phyloP scores from a whole-genome alignment of 176 grass and related monocot genomes.

The Avena atlantica region DNA sequence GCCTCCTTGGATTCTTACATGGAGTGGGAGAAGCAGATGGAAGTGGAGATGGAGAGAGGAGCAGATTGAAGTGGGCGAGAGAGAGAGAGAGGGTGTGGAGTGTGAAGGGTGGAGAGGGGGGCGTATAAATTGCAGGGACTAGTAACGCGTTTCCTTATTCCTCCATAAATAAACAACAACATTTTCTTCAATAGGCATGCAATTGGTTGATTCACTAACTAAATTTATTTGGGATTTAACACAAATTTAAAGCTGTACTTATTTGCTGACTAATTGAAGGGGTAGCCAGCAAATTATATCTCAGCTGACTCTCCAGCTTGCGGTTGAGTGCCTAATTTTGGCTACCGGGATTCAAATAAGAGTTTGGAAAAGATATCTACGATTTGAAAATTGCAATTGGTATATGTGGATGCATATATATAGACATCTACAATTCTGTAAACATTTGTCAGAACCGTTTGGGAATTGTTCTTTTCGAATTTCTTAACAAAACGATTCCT shows the following conservation, averaged over 20 bases:
- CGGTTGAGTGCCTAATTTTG: too few relatives aligned
- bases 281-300: neutral
- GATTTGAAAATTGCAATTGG: too few relatives aligned
- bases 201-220: neutral
- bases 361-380: too few relatives aligned
- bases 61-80: neutral
- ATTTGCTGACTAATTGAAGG: neutral
- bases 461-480: too few relatives aligned
- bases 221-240: neutral
- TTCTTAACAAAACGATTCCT: too few relatives aligned
- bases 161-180: neutral
- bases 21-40: neutral
- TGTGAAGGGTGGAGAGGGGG: slow-evolving; percentile 22
- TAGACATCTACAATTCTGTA: too few relatives aligned
- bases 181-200: neutral
- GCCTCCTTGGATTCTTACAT: slow-evolving; percentile 31
- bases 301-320: neutral
- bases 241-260: neutral
- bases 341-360: too few relatives aligned
- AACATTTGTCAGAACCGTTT: too few relatives aligned
- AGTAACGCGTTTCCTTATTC: slow-evolving; percentile 20
- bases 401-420: too few relatives aligned
- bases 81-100: neutral
- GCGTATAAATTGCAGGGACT: slow-evolving; percentile 37
- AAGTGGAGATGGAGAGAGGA: neutral